A percentile compares a stretch with the other conserved stretches of the same genome.
Evolutionary conservation across 768 basidiomycete genomes (phyloP).

Genomic region (Boletus pseudopeckii): DNA sequence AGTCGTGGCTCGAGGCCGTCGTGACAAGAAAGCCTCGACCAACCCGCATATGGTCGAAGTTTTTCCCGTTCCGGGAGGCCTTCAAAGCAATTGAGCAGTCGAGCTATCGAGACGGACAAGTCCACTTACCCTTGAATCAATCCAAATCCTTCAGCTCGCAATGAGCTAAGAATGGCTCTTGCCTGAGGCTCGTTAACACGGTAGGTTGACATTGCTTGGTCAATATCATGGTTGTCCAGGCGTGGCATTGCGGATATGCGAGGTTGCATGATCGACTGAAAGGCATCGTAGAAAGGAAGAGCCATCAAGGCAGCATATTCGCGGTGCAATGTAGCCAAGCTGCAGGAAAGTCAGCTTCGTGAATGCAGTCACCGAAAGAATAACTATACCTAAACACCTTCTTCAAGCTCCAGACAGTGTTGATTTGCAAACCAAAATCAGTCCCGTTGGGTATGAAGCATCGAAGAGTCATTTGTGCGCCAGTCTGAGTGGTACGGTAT

Average conservation of each 20-base stretch:
- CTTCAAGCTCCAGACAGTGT: slow-evolving; percentile 67
- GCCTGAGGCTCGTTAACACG: slow-evolving; percentile 94
- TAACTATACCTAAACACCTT: slow-evolving; percentile 73
- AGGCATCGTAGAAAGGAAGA: slow-evolving; percentile 79
- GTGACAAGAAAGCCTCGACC: slow-evolving; percentile 76
- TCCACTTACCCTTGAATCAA: slow-evolving; percentile 89
- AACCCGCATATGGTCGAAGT: slow-evolving; percentile 96
- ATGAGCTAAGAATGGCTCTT: slow-evolving; percentile 74
- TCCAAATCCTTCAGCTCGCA: slow-evolving; percentile 72
- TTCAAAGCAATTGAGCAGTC: slow-evolving; percentile 29
- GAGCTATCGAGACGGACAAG: neutral
- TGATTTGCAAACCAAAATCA: slow-evolving; percentile 62
- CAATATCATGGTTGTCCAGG: slow-evolving; percentile 50
- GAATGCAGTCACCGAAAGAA: neutral
- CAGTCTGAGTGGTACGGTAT: slow-evolving; percentile 40
- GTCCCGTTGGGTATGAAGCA: slow-evolving; percentile 41
- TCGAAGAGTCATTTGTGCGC: slow-evolving; percentile 57
- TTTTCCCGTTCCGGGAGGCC: slow-evolving; percentile 98
- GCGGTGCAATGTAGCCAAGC: slow-evolving; percentile 85
- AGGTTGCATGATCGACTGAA: slow-evolving; percentile 66
- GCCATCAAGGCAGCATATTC: slow-evolving; percentile 88
- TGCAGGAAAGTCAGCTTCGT: slow-evolving; percentile 32
- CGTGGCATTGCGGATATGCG: slow-evolving; percentile 46
- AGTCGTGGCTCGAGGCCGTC: slow-evolving; percentile 47
- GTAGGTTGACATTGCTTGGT: slow-evolving; percentile 64